A percentile compares a stretch with the other conserved stretches of the same genome.
These are phyloP conservation scores for Leucocoprinus birnbaumii DNA, from an alignment of 768 basidiomycete species.

Conservation along the genomic window DNA sequence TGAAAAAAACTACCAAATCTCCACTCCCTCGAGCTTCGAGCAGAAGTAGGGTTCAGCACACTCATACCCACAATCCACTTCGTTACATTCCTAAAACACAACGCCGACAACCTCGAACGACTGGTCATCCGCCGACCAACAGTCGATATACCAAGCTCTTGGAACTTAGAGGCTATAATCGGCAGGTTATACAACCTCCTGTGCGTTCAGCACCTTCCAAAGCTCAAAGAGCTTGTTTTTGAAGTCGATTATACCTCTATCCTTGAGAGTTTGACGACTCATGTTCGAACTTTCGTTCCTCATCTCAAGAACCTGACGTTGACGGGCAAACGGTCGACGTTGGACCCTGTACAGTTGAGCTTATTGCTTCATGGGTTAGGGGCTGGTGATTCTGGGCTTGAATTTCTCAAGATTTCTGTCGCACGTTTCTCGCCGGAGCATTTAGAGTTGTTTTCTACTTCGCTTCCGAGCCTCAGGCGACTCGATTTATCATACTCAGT, in stretches of 20 bases:
- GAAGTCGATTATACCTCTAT: not conserved
- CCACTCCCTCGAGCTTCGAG: not conserved
- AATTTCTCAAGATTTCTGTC: conserved; percentile 6
- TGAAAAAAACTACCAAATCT: conserved; percentile 1
- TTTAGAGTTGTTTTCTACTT: not conserved
- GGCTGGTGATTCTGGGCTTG: conserved; percentile 1
- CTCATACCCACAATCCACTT: conserved; percentile 8
- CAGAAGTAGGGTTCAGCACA: conserved; percentile 8
- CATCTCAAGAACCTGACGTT: conserved; percentile 4
- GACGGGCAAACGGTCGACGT: conserved; percentile 1
- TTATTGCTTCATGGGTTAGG: not conserved
- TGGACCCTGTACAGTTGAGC: not conserved
- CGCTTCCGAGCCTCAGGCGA: not conserved
- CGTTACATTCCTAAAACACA: conserved; percentile 11
- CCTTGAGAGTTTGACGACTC: not conserved
- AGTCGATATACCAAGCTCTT: conserved; percentile 5
- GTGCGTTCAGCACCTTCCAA: not conserved
- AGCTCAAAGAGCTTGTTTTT: conserved; percentile 1
- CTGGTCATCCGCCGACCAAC: conserved; percentile 12
- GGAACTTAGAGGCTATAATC: not conserved
- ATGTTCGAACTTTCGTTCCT: conserved; percentile 8
- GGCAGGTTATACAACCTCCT: conserved; percentile 2
- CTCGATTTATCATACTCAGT: conserved; percentile 2
- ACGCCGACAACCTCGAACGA: conserved; percentile 11
- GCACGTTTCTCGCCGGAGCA: not conserved